Evolutionary conservation across 768 basidiomycete genomes (phyloP), one percentile per base, ranked within the genome.

Genomic region (Galerina sulciceps): DNA sequence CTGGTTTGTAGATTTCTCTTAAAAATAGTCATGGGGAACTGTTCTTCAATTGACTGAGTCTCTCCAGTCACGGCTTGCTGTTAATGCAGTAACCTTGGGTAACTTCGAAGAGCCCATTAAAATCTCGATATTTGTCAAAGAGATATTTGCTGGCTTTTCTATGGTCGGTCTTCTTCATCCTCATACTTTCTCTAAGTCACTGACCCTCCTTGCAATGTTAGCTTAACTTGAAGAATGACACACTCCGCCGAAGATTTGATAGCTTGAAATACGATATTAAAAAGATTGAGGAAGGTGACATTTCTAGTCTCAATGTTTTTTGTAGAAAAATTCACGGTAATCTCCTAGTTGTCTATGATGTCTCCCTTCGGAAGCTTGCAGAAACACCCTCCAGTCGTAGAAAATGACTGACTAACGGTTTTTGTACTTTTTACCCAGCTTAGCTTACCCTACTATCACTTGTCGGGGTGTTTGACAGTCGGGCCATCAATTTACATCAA

Each of bases 231-330:
- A 93, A 93, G 68, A 93, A 93, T 57, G 92, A 93, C 65, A 67
- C 77, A 0, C 75, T 94, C 15, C 85, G 91, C 4, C 82, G 90
- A 58, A 76, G 91, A 53, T 94, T 90, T 67, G 91, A 93, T 67
- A 85, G 89, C 61, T 76, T 93, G 35, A 93, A 94, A 67, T 94
- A 93, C 61, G 92, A 93, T 68, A 83, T 94, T 60, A 93, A 93
- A 71, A 93, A 92, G 66, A 89, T 94, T 15, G 91, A 93, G 75
- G 92, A 93, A 86, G 91, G 92, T 84, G 55, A 47, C 77, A 13
- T 42, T 4, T 40, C n/a, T 4, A 14, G 9, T 31, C 37, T 50
- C 44, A 6, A 10, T n/a, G 53, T 48, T 23, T 36, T 35, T 38
- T 55, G 45, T 31, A 22, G 34, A n/a, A 18, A 43, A 53, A 49